Evolutionary conservation across 306 rosid species (phyloP), one percentile per base, ranked within the genome.

Genomic region (Trifolium pratense): DNA sequence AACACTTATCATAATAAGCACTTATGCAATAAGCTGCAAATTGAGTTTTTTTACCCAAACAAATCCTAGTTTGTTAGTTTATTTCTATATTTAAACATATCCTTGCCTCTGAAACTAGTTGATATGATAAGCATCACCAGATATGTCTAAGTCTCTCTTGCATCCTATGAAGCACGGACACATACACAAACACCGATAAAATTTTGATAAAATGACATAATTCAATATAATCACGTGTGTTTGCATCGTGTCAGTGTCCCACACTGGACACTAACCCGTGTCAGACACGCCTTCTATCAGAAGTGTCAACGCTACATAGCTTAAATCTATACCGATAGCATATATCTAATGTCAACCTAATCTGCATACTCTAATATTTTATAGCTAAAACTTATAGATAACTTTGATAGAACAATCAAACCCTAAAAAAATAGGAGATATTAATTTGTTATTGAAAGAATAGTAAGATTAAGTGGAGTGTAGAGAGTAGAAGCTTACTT

Each of bases 401-500:
- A 58, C 1, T 5, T 6, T 25, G 5, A 58, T 59, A 17, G 18
- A 37, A 37, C 16, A 64, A 64, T 1, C 17, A 48, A 68, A 11
- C 73, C 18, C n/a, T 16, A 49, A 48, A 23, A 23, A 31, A 29
- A 49, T n/a, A 16, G 4, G 3, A 15, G 16, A 48, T 20, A 9
- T 43, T 26, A 29, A 46, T 26, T 67, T 46, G 5, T 26, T 3
- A 46, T 45, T 7, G 9, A n/a, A 32, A 43, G 73, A n/a, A 49
- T 18, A 3, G 14, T 42, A 59, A 0, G 70, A 42, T 40, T 23
- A 40, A 42, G n/a, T 42, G 3, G 11, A 42, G 56, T n/a, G 15
- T 53, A 70, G 59, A 63, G 45, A 26, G 15, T 13, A 17, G 6
- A 4, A 61, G 55, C 68, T 66, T 70, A 70, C 80, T 63, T 52